Conservation (phyloP, 1,139 yeast species). For the Yamadazyma diddensiae region DNA sequence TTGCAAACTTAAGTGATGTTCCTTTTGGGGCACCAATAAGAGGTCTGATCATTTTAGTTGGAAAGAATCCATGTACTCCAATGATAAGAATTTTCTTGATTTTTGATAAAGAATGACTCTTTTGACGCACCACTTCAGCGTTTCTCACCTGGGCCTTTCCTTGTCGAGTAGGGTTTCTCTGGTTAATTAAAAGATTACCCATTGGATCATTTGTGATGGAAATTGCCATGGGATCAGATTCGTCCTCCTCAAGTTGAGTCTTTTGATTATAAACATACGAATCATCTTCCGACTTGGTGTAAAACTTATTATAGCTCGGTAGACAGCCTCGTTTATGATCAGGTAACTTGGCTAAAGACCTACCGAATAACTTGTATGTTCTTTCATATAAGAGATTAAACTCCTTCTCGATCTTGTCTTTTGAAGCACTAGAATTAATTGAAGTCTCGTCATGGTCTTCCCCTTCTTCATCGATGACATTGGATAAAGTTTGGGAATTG, state of each 20-base stretch:
- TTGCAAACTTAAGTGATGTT: slow-evolving; percentile 42
- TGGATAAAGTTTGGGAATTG: slow-evolving; percentile 29
- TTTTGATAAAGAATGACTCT: slow-evolving; percentile 30
- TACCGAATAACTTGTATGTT: slow-evolving; percentile 41
- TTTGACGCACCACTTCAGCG: slow-evolving; percentile 29
- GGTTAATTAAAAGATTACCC: slow-evolving; percentile 45
- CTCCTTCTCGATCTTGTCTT: slow-evolving; percentile 32
- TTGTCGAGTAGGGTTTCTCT: slow-evolving; percentile 10
- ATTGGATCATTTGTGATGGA: slow-evolving; percentile 42
- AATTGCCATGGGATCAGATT: slow-evolving; percentile 31
- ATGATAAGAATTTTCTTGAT: slow-evolving; percentile 65
- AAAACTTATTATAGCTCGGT: slow-evolving; percentile 38
- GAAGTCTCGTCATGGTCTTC: slow-evolving; percentile 9
- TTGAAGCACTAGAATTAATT: slow-evolving; percentile 13
- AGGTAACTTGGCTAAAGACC: slow-evolving; percentile 38
- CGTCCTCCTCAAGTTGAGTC: slow-evolving; percentile 26
- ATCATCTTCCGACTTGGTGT: slow-evolving; percentile 18
- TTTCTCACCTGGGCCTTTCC: slow-evolving; percentile 8
- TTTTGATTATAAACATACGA: slow-evolving; percentile 19
- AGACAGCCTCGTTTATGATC: slow-evolving; percentile 40
- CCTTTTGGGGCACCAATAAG: slow-evolving; percentile 47
- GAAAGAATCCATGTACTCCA: slow-evolving; percentile 63
- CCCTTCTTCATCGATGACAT: slow-evolving; percentile 22
- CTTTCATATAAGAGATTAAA: slow-evolving; percentile 36
- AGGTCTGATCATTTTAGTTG: slow-evolving; percentile 70